Evolutionary conservation across 2,329 filamentous ascomycete genomes (phyloP).

Genomic region (Colletotrichum sojae): DNA sequence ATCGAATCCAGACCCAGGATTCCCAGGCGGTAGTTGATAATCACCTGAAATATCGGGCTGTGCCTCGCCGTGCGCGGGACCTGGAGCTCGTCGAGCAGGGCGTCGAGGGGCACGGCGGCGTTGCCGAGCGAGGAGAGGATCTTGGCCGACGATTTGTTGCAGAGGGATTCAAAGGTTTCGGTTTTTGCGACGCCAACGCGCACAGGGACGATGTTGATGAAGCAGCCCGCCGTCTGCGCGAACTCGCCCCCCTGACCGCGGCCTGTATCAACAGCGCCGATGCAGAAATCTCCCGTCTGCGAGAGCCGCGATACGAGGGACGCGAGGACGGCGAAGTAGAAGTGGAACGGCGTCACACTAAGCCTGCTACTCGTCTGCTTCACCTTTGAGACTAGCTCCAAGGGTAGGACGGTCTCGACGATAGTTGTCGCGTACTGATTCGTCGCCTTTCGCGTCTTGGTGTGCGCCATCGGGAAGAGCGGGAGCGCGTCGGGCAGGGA

Average conservation of each 20-base stretch:
- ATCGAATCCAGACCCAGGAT: constrained; percentile 19
- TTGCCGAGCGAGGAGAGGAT: constrained; percentile 55
- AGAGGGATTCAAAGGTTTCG: background rate
- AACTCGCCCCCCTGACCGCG: constrained; percentile 47
- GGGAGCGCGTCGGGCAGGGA: constrained; percentile 49
- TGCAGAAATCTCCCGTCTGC: constrained; percentile 54
- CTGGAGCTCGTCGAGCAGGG: constrained; percentile 60
- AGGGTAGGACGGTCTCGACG: background rate
- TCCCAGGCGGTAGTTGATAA: constrained; percentile 51
- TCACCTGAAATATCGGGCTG: constrained; percentile 65
- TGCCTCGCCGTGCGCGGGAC: constrained; percentile 54
- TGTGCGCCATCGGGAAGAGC: constrained; percentile 48
- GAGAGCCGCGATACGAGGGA: constrained; percentile 1
- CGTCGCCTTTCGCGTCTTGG: constrained; percentile 7
- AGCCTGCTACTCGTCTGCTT: constrained; percentile 5
- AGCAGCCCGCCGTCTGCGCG: constrained; percentile 57
- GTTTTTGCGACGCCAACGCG: constrained; percentile 48
- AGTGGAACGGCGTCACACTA: constrained; percentile 55
- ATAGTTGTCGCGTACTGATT: constrained; percentile 6
- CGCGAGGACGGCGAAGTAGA: constrained; percentile 58
- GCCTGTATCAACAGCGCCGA: constrained; percentile 64
- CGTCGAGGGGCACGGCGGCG: constrained; percentile 63
- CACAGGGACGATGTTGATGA: constrained; percentile 65
- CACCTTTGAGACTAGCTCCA: background rate
- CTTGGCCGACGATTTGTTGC: background rate